Evolutionary conservation across 163 green algal species (phyloP).

Genomic region (Coccomyxa subellipsoidea): DNA sequence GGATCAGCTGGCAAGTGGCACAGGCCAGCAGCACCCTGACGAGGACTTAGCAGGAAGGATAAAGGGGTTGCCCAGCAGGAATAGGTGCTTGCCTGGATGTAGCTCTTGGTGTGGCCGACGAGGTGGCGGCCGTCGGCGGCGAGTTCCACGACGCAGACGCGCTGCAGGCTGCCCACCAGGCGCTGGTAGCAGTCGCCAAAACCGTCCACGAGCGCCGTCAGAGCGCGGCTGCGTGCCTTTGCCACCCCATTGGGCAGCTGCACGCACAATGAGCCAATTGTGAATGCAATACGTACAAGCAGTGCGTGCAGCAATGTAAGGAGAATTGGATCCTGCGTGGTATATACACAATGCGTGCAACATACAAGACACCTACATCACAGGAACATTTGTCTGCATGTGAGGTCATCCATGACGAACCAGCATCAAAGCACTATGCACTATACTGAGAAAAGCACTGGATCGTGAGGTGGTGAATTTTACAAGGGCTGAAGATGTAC

Average conservation of each 20-base stretch:
- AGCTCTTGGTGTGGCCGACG: conserved; percentile 78
- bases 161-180: conserved; percentile 60
- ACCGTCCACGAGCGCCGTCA: conserved; percentile 70
- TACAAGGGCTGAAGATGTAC: too few relatives aligned
- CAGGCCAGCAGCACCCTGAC: neutral
- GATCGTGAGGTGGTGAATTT: too few relatives aligned
- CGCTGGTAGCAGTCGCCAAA: conserved; percentile 52
- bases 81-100: conserved; percentile 61
- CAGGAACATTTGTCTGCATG: too few relatives aligned
- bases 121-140: conserved; percentile 70
- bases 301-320: neutral
- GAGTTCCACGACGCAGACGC: conserved; percentile 77
- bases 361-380: too few relatives aligned
- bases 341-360: too few relatives aligned
- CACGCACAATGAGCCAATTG: neutral
- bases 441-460: too few relatives aligned
- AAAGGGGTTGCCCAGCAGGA: neutral
- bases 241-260: conserved; percentile 58
- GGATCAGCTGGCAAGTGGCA: too few relatives aligned
- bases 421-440: too few relatives aligned
- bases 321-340: too few relatives aligned
- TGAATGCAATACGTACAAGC: neutral
- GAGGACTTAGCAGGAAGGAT: neutral
- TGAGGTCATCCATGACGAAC: too few relatives aligned
- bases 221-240: conserved; percentile 70